phyloP scores from a whole-genome alignment of 495 filamentous ascomycete species.

The Neurospora intermedia region DNA sequence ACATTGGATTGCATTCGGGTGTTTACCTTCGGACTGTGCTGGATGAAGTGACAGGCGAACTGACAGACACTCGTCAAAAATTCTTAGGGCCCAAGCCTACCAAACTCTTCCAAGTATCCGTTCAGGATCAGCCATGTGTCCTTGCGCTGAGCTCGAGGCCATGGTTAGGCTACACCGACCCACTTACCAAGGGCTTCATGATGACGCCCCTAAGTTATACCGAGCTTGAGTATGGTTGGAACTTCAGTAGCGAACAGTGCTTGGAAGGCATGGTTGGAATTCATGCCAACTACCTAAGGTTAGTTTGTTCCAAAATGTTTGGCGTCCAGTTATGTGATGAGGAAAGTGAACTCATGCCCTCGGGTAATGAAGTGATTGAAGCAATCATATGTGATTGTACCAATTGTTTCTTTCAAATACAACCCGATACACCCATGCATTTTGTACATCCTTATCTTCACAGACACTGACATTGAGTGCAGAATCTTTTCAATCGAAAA shows the following conservation, averaged over 20 bases:
- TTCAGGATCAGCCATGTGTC: slow-evolving; percentile 76
- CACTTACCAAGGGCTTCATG: slow-evolving; percentile 73
- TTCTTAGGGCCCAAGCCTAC: slow-evolving; percentile 86
- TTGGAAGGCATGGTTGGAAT: slow-evolving; percentile 94
- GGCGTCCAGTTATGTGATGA: slow-evolving; percentile 54
- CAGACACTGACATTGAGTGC: slow-evolving; percentile 13
- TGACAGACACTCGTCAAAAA: slow-evolving; percentile 86
- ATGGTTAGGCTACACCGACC: slow-evolving; percentile 86
- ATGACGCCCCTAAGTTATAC: slow-evolving; percentile 83
- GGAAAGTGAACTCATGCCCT: slow-evolving; percentile 38
- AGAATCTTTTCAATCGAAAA: slow-evolving; percentile 90
- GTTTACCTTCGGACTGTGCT: slow-evolving; percentile 90
- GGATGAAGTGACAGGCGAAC: slow-evolving; percentile 87
- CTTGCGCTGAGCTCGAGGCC: slow-evolving; percentile 82
- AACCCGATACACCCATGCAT: slow-evolving; percentile 6
- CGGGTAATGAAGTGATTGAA: slow-evolving; percentile 35
- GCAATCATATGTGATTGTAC: slow-evolving; percentile 23
- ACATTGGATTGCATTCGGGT: slow-evolving; percentile 90
- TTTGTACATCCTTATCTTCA: neutral
- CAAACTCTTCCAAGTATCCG: slow-evolving; percentile 75
- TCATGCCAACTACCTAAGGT: slow-evolving; percentile 81
- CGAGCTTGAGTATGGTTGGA: slow-evolving; percentile 88
- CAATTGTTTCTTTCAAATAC: slow-evolving; percentile 48
- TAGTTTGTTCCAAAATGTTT: slow-evolving; percentile 30
- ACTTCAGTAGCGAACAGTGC: slow-evolving; percentile 88